Evolutionary conservation across 106 monocot genomes (phyloP), one percentile per base, ranked within the genome.

Genomic region (Phalaenopsis equestris): DNA sequence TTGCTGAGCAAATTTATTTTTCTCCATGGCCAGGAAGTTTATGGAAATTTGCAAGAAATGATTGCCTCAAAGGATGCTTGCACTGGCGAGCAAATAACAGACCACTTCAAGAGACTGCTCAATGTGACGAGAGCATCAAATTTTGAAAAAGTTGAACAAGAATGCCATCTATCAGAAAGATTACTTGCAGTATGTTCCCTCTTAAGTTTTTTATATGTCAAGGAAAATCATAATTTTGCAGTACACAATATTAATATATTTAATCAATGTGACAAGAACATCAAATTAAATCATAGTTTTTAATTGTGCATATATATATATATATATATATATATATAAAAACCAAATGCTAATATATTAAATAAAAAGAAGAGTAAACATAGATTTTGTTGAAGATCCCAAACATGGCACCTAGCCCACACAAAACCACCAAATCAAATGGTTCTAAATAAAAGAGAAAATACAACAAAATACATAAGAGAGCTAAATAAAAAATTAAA

Each of bases 181-280:
- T 74, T 74, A 45, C 74, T 74, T 36, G 41, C 74, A 19, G 74
- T 74, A 74, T 45, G 74, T 74, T 30, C 15, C 43, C 74, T 8
- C 43, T 45, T 74, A 19, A 16, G 19, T 19, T 21, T 74, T 74
- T 39, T 68, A 2, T 65, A 9, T 65, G 64, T 65, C 24, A 23
- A 65, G 24, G 52, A 65, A 65, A n/a, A 21, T 65, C 21, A 24
- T 23, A 65, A 65, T 65, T 65, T 65, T 65, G 5, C 23, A 65
- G 64, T 65, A 6, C 64, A 65, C 30, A 30, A 30, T 30, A 30
- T 30, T 30, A 30, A 30, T 0, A 30, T 30, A 30, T 30, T 30
- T 30, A 30, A 30, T 30, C 30, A 30, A 30, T 30, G 30, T 30
- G 30, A 30, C 30, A 30, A 0, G 30, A 30, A 30, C 30, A 30